These are phyloP conservation scores for Thelonectria rubi DNA, from an alignment of 2,329 filamentous ascomycete species.

Conservation along the genomic window DNA sequence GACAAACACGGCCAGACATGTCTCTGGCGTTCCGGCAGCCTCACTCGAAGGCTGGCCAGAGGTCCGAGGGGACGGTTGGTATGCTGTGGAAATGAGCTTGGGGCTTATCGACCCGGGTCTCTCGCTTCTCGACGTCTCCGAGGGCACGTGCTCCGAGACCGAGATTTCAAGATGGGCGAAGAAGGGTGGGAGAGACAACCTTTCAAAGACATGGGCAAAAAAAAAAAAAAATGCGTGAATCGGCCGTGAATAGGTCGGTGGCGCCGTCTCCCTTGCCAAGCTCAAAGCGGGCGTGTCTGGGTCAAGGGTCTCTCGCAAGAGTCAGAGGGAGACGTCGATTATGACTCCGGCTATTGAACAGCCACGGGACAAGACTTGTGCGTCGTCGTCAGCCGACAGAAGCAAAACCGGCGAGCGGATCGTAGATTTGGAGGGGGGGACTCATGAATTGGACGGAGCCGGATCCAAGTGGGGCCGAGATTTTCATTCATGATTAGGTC, in stretches of 20 bases:
- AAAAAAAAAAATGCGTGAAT: not conserved
- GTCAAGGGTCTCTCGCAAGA: not conserved
- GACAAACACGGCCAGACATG: slow-evolving; percentile 34
- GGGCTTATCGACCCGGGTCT: slow-evolving; percentile 22
- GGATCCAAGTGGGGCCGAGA: slow-evolving; percentile 28
- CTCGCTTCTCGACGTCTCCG: slow-evolving; percentile 11
- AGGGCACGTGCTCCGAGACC: slow-evolving; percentile 26
- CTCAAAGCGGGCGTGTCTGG: not conserved
- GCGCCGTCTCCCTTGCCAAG: slow-evolving; percentile 21
- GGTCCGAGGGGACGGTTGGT: slow-evolving; percentile 21
- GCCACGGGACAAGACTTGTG: slow-evolving; percentile 14
- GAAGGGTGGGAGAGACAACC: slow-evolving; percentile 4
- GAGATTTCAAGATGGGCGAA: slow-evolving; percentile 36
- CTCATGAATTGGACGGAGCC: slow-evolving; percentile 20
- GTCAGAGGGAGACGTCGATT: slow-evolving; percentile 22
- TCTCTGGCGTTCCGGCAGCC: slow-evolving; percentile 29
- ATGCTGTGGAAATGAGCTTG: slow-evolving; percentile 39
- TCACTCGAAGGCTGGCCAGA: slow-evolving; percentile 28
- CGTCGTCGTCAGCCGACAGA: slow-evolving; percentile 28
- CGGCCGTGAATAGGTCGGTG: slow-evolving; percentile 6
- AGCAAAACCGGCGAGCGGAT: slow-evolving; percentile 32
- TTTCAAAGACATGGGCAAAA: too few relatives aligned
- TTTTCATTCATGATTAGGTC: not conserved
- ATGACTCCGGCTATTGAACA: slow-evolving; percentile 19
- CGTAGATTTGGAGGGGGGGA: slow-evolving; percentile 28